Evolutionary conservation across 2,329 filamentous ascomycete genomes (phyloP).

Genomic region (Aspergillus sp.): DNA sequence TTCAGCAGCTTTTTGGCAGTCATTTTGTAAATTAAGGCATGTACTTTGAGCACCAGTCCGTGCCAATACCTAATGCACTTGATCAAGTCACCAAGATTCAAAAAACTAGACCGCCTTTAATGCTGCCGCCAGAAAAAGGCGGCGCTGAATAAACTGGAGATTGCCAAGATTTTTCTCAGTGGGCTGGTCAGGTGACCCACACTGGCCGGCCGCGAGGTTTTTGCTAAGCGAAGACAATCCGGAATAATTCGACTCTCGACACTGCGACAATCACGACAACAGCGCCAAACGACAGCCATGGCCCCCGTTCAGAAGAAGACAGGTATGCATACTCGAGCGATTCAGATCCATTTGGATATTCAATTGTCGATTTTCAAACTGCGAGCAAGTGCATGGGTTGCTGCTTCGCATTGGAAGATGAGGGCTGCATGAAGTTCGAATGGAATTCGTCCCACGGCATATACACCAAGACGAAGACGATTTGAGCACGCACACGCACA

Average conservation of each 20-base stretch:
- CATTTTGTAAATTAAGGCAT: constrained; percentile 26
- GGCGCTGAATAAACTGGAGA: background rate
- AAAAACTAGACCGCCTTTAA: constrained; percentile 8
- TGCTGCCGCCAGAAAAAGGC: constrained; percentile 14
- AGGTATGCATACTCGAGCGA: constrained; percentile 41
- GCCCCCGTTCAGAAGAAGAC: constrained; percentile 53
- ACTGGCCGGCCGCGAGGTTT: constrained; percentile 41
- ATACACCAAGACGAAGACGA: background rate
- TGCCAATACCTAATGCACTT: background rate
- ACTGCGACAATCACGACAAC: constrained; percentile 50
- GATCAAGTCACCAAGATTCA: background rate
- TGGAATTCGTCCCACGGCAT: constrained; percentile 7
- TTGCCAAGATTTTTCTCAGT: constrained; percentile 13
- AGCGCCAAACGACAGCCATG: constrained; percentile 53
- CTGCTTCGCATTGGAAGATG: background rate
- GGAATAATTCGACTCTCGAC: constrained; percentile 46
- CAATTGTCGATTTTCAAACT: constrained; percentile 22
- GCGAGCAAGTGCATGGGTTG: constrained; percentile 28
- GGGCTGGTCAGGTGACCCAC: constrained; percentile 44
- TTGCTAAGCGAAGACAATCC: constrained; percentile 46
- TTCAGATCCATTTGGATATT: constrained; percentile 43
- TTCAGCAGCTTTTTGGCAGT: constrained; percentile 34
- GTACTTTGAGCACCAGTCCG: too few relatives aligned
- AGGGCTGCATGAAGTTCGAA: constrained; percentile 5
- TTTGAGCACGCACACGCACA: constrained; percentile 3